Percentiles rank a stretch among this genome's conserved stretches.
Conservation (phyloP, 495 filamentous ascomycete species). For the Halenospora varia region DNA sequence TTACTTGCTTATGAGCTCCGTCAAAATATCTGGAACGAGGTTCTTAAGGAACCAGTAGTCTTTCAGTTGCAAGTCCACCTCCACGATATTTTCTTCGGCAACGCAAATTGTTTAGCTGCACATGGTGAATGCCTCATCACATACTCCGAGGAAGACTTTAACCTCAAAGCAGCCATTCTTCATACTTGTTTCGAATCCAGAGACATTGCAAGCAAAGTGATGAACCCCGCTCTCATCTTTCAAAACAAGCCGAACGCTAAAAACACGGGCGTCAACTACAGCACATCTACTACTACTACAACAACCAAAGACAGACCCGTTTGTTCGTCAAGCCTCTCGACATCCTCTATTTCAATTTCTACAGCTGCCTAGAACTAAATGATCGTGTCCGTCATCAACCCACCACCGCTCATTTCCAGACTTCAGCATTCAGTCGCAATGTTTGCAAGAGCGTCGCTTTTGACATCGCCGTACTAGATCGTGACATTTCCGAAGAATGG, state of each 20-base stretch:
- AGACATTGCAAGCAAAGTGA: not conserved
- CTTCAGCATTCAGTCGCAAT: not conserved
- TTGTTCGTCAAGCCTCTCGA: not conserved
- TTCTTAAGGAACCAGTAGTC: not conserved
- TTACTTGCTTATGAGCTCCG: not conserved
- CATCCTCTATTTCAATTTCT: not conserved
- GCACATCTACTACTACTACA: no score
- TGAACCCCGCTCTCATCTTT: not conserved
- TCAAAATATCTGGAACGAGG: not conserved
- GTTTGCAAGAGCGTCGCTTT: not conserved
- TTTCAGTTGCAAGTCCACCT: not conserved
- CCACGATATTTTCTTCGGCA: no score
- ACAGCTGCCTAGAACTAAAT: no score
- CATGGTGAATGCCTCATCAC: not conserved
- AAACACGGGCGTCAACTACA: no score
- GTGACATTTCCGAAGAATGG: not conserved
- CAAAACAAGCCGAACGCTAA: no score
- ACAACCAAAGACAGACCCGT: not conserved
- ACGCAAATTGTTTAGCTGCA: no score
- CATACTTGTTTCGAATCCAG: not conserved
- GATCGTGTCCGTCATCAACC: no score
- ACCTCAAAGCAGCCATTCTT: not conserved
- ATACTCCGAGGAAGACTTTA: not conserved
- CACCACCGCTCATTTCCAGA: not conserved
- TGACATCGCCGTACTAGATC: not conserved